phyloP scores from a whole-genome alignment of 2,329 filamentous ascomycete genomes.

The Aspergillus spinulosporus region DNA sequence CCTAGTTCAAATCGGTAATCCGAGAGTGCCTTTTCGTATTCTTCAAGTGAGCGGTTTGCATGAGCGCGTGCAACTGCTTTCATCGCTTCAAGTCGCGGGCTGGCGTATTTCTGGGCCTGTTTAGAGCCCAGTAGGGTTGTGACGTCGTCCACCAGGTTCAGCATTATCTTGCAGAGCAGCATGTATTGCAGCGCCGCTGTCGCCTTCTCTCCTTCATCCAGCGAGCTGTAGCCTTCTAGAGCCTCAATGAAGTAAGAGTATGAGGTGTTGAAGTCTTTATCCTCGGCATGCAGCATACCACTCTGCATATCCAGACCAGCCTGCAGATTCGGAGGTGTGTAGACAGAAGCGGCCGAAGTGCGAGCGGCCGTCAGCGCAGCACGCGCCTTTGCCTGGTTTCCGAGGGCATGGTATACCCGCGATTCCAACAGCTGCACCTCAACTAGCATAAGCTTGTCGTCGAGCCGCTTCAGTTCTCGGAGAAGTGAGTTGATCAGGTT shows the following conservation, averaged over 20 bases:
- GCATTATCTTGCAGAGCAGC: slow-evolving; percentile 99
- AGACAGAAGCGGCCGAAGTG: slow-evolving; percentile 93
- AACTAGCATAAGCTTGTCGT: slow-evolving; percentile 96
- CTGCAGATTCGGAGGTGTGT: slow-evolving; percentile 92
- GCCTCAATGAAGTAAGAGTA: slow-evolving; percentile 99
- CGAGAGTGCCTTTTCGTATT: slow-evolving; percentile 91
- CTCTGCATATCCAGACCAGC: slow-evolving; percentile 99
- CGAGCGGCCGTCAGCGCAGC: slow-evolving; percentile 91
- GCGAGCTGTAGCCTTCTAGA: slow-evolving; percentile 90
- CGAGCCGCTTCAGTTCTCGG: slow-evolving; percentile 93
- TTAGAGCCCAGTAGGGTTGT: slow-evolving; percentile 93
- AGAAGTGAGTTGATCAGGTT: slow-evolving; percentile 95
- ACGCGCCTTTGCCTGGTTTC: slow-evolving; percentile 93
- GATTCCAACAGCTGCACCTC: slow-evolving; percentile 98
- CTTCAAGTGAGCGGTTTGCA: slow-evolving; percentile 90
- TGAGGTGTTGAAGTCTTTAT: slow-evolving; percentile 98
- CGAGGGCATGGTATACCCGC: slow-evolving; percentile 92
- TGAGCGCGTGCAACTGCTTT: slow-evolving; percentile 97
- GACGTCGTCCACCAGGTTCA: slow-evolving; percentile 95
- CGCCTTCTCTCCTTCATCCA: slow-evolving; percentile 85
- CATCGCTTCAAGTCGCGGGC: slow-evolving; percentile 96
- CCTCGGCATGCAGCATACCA: slow-evolving; percentile 97
- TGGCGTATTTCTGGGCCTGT: slow-evolving; percentile 93
- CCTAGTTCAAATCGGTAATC: slow-evolving; percentile 92
- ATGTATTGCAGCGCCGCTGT: slow-evolving; percentile 98